These are phyloP conservation scores for Vitis amurensis DNA, from an alignment of 164 flowering plant genomes.

Conservation along the genomic window DNA sequence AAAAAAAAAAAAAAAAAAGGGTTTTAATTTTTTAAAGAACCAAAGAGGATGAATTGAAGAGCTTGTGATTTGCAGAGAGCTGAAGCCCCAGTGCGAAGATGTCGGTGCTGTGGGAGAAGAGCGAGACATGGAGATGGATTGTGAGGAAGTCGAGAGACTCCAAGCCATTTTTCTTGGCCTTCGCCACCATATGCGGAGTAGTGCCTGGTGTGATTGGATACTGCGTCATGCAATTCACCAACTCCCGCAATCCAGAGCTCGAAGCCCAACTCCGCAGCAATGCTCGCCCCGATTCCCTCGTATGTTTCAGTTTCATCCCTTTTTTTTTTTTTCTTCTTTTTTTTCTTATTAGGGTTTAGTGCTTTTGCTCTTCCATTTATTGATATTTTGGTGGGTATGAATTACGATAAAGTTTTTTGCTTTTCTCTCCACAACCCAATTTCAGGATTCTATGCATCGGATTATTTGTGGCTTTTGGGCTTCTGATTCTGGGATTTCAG, in stretches of 20 bases:
- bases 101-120: conserved; percentile 79
- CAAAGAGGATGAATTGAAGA: no score
- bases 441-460: no score
- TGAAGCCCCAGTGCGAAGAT: conserved; percentile 21
- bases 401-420: no score
- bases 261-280: conserved; percentile 80
- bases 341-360: neutral
- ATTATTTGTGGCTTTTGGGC: no score
- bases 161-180: conserved; percentile 84
- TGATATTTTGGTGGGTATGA: no score
- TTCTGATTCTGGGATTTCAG: no score
- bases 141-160: conserved; percentile 76
- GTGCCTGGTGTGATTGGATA: conserved; percentile 86
- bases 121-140: conserved; percentile 82
- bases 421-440: no score
- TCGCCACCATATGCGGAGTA: conserved; percentile 86
- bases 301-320: conserved; percentile 14
- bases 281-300: conserved; percentile 77
- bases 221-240: conserved; percentile 81
- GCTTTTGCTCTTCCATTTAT: no score
- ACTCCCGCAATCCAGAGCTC: conserved; percentile 59
- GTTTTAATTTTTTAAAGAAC: no score
- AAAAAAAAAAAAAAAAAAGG: no score
- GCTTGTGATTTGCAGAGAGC: conserved; percentile 3
- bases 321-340: neutral